Evolutionary conservation across 257 asterid species (phyloP), one percentile per base, ranked within the genome.

Genomic region (Anisodus tanguticus): DNA sequence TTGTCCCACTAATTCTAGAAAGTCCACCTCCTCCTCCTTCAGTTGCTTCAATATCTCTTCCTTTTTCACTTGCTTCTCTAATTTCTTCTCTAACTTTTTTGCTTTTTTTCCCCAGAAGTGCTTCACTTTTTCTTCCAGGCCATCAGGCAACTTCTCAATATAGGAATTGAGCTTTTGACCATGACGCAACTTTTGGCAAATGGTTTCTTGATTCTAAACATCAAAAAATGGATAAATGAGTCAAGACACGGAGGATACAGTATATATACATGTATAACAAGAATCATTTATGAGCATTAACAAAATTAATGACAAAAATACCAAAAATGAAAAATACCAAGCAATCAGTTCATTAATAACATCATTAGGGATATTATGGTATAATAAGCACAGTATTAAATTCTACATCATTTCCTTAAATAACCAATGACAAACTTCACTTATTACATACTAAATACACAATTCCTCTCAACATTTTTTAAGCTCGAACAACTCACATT

Each of bases 201-300:
- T 86, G 58, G 94, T 88, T 87, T 89, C 98, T 86, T 89, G 91
- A 90, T 96, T 96, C 99, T 96, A 90, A 83, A 86, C n/a, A 83
- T 81, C 6, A 87, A 43, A 6, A 84, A 88, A 72, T 77, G 49
- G 49, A 77, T 77, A 77, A 77, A 31, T 77, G 82, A 53, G 16
- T 31, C 15, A 17, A 47, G 58, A 4, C 58, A 71, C 37, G 19
- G 55, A 74, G 71, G 53, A 57, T 87, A 68, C 72, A 64, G 78
- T 47, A 71, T 26, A 60, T 45, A 19, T 8, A 51, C 45, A 7
- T 45, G 22, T 59, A 79, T 63, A 80, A n/a, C n/a, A 72, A 45
- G 49, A 45, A 41, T 70, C 55, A 31, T 41, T 41, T 41, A 4
- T 0, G 54, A 41, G 8, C 77, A 41, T 41, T 12, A 41, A 39